Evolutionary conservation across 2,329 filamentous ascomycete species (phyloP).

Genomic region (Fusarium caatingaense): DNA sequence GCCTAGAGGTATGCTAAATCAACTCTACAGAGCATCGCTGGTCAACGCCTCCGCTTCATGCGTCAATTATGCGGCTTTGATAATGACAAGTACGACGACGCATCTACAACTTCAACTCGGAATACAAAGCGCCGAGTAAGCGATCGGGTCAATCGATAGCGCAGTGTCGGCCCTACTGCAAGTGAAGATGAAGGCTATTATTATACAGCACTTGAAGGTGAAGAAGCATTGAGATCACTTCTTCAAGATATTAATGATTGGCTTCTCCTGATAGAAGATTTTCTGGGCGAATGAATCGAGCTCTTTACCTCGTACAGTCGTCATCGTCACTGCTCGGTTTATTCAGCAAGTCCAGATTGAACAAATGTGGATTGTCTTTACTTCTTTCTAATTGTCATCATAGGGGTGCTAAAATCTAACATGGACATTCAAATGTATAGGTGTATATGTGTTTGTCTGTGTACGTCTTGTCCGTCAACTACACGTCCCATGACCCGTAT

Average conservation of each 20-base stretch:
- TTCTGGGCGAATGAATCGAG: background rate
- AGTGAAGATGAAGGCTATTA: background rate
- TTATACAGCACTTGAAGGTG: background rate
- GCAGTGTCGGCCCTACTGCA: background rate
- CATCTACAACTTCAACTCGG: constrained; percentile 1
- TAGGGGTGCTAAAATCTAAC: constrained; percentile 13
- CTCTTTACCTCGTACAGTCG: background rate
- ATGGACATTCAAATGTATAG: constrained; percentile 7
- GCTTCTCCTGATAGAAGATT: background rate
- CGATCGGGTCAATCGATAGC: constrained; percentile 32
- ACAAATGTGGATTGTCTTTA: constrained; percentile 3
- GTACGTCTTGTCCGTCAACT: constrained; percentile 9
- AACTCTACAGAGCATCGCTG: constrained; percentile 62
- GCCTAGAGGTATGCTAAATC: background rate
- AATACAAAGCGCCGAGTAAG: constrained; percentile 31
- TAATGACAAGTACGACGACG: constrained; percentile 23
- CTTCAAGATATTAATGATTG: background rate
- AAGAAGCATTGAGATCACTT: background rate
- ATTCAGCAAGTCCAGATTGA: background rate
- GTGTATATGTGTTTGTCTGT: constrained; percentile 17
- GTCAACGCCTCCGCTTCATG: constrained; percentile 67
- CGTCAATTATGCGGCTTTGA: constrained; percentile 67
- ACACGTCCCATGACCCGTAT: constrained; percentile 2
- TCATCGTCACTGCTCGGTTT: background rate
- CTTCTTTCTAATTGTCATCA: constrained; percentile 19